A percentile compares a stretch with the other conserved stretches of the same genome.
Conservation (phyloP, 768 basidiomycete genomes). For the Zangia roseola region DNA sequence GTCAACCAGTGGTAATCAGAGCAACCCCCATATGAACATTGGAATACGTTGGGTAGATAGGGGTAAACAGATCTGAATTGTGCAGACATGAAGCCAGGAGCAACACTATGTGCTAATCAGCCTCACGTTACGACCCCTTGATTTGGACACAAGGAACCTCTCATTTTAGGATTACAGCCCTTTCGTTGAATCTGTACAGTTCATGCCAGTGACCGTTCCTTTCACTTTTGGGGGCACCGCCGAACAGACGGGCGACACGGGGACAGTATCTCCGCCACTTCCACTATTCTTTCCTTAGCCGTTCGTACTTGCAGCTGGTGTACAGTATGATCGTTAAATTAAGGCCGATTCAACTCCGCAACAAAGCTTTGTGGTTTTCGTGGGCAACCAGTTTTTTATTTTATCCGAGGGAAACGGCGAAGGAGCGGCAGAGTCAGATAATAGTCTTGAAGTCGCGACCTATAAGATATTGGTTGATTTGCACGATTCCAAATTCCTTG, state of each 20-base stretch:
- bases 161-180: neutral
- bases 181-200: constrained; percentile 7
- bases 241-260: neutral
- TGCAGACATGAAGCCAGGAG: constrained; percentile 2
- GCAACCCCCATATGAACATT: constrained; percentile 19
- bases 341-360: no score
- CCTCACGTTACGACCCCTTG: neutral
- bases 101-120: neutral
- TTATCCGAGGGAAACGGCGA: no score
- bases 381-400: no score
- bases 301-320: neutral
- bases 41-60: constrained; percentile 2
- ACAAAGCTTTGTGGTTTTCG: no score
- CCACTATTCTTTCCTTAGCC: neutral
- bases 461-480: no score
- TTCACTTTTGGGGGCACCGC: neutral
- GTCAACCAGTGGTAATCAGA: constrained; percentile 30
- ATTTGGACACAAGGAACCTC: neutral
- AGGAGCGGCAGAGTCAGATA: no score
- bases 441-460: no score
- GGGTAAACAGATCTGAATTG: constrained; percentile 2
- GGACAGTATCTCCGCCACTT: no score
- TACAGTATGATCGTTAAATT: no score
- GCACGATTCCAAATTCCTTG: no score
- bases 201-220: neutral